Evolutionary conservation across 257 asterid species (phyloP).

Genomic region (Solanum stenotomum): DNA sequence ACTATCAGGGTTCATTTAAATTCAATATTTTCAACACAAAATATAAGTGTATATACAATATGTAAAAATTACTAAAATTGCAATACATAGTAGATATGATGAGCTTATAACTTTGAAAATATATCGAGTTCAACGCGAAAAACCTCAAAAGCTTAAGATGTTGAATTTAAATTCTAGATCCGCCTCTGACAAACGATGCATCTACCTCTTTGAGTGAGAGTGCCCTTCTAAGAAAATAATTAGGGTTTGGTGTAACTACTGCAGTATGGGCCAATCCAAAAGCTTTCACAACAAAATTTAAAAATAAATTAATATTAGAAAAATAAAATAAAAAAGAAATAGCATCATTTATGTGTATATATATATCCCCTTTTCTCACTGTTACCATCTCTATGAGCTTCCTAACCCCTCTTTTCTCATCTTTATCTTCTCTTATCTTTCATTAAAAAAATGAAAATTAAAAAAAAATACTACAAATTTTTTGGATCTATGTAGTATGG

Average conservation of each 20-base stretch:
- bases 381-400: conserved; percentile 5
- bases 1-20: not conserved
- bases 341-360: not conserved
- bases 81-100: not conserved
- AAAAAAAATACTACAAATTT: not conserved
- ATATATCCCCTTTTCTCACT: not conserved
- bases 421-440: not conserved
- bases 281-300: not conserved
- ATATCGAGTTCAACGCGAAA: not conserved
- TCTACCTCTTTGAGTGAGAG: not conserved
- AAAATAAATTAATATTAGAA: not conserved
- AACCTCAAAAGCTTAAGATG: not conserved
- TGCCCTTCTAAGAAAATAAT: not conserved
- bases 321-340: not conserved
- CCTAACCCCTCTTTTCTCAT: not conserved
- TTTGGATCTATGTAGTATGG: not conserved
- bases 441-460: not conserved
- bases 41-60: not conserved
- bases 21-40: not conserved
- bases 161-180: not conserved
- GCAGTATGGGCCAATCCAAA: conserved; percentile 1
- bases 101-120: not conserved
- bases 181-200: not conserved
- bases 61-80: not conserved
- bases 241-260: conserved; percentile 17